A percentile compares a stretch with the other conserved stretches of the same genome.
These are phyloP conservation scores for Podospora pseudoanserina DNA, from an alignment of 495 filamentous ascomycete genomes.

Conservation along the genomic window DNA sequence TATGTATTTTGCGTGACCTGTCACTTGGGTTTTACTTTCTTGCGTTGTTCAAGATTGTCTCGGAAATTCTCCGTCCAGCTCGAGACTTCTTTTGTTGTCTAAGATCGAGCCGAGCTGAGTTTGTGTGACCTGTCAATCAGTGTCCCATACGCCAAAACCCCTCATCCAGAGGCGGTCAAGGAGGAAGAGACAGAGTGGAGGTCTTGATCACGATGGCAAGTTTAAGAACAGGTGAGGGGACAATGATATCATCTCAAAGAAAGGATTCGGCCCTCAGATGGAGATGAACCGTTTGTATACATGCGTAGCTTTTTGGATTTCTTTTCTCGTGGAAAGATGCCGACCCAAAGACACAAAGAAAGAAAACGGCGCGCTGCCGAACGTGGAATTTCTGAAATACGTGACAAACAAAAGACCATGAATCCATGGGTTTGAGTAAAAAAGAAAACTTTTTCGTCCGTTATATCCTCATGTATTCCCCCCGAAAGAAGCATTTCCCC, in stretches of 20 bases:
- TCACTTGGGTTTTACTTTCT: too few species aligned
- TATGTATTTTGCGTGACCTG: not conserved
- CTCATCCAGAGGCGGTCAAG: too few species aligned
- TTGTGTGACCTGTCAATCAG: not conserved
- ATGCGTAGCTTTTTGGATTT: not conserved
- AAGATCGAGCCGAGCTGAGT: not conserved
- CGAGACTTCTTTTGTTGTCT: not conserved
- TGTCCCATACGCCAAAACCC: not conserved
- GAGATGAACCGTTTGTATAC: too few species aligned
- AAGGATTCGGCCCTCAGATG: not conserved
- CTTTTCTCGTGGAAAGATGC: not conserved
- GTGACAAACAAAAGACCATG: not conserved
- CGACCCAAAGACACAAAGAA: not conserved
- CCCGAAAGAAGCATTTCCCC: too few species aligned
- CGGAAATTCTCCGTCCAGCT: not conserved
- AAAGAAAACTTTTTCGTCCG: too few species aligned
- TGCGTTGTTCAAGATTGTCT: not conserved
- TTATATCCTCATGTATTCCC: not conserved
- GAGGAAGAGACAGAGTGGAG: too few species aligned
- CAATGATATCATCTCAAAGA: not conserved
- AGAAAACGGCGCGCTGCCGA: not conserved
- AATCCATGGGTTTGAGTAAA: too few species aligned
- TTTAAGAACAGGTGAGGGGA: too few species aligned
- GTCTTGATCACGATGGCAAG: too few species aligned
- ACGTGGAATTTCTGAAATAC: not conserved